phyloP scores from a whole-genome alignment of 2,329 filamentous ascomycete species.

The Paecilomyces fulvus region DNA sequence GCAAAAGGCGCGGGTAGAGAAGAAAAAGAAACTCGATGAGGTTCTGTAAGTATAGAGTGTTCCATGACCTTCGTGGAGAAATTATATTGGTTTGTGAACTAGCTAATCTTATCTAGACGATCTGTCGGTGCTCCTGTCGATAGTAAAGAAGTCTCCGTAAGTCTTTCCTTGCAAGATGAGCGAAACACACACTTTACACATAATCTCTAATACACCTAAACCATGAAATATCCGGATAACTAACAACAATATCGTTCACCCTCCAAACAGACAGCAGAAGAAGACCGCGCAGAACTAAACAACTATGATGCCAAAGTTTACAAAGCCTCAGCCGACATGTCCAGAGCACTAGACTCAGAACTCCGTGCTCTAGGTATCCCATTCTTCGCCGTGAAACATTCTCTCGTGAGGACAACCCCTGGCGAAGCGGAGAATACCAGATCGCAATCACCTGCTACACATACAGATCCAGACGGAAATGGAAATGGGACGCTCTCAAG shows the following conservation, averaged over 20 bases:
- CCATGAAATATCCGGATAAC: background rate
- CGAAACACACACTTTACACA: too few relatives aligned
- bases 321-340: constrained; percentile 51
- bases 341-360: constrained; percentile 47
- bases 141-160: constrained; percentile 23
- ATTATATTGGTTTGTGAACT: background rate
- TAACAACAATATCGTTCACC: background rate
- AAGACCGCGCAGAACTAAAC: constrained; percentile 47
- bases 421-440: background rate
- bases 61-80: background rate
- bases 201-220: too few relatives aligned
- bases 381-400: constrained; percentile 48
- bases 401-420: constrained; percentile 26
- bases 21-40: constrained; percentile 46
- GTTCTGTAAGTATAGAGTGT: constrained; percentile 40
- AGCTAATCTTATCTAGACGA: constrained; percentile 23
- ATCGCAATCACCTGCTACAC: background rate
- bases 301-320: constrained; percentile 57
- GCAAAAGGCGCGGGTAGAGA: constrained; percentile 44
- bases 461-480: constrained; percentile 8
- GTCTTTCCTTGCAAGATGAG: constrained; percentile 1
- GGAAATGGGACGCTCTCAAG: constrained; percentile 22
- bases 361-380: constrained; percentile 52
- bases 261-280: constrained; percentile 32
- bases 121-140: constrained; percentile 37